Percentiles rank a stretch among this genome's conserved stretches.
Evolutionary conservation across 805 yeast species (phyloP).

Genomic region (Zygosaccharomyces kombuchaensis): DNA sequence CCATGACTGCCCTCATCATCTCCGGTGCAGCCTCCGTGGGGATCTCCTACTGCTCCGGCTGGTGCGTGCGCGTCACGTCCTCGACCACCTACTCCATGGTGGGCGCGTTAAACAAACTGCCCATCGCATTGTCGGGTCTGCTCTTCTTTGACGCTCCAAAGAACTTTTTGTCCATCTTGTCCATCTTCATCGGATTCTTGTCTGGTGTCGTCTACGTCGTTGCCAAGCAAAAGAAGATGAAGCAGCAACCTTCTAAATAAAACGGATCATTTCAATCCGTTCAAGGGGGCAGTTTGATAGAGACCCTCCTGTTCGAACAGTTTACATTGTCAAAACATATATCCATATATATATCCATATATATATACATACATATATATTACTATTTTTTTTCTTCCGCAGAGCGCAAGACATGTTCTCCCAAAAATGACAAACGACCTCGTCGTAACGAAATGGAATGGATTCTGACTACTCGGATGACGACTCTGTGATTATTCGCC

Average conservation of each 20-base stretch:
- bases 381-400: too few species aligned
- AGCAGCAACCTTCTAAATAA: conserved; percentile 16
- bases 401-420: too few species aligned
- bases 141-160: conserved; percentile 92
- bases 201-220: conserved; percentile 96
- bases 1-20: conserved; percentile 76
- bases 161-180: conserved; percentile 85
- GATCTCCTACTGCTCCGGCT: conserved; percentile 97
- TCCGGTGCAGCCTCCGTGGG: conserved; percentile 95
- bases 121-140: conserved; percentile 93
- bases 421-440: too few species aligned
- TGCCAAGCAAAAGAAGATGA: conserved; percentile 84
- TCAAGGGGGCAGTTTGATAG: conserved; percentile 1
- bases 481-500: conserved; percentile 4
- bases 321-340: neutral
- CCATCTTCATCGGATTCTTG: conserved; percentile 87
- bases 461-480: conserved; percentile 15
- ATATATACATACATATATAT: too few species aligned
- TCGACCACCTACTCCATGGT: conserved; percentile 99
- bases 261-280: neutral
- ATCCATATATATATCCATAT: neutral
- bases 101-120: conserved; percentile 97
- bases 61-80: conserved; percentile 99
- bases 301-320: neutral
- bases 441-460: neutral